Evolutionary conservation across 805 yeast genomes (phyloP), one percentile per base, ranked within the genome.

Genomic region (Kazachstania taianensis): DNA sequence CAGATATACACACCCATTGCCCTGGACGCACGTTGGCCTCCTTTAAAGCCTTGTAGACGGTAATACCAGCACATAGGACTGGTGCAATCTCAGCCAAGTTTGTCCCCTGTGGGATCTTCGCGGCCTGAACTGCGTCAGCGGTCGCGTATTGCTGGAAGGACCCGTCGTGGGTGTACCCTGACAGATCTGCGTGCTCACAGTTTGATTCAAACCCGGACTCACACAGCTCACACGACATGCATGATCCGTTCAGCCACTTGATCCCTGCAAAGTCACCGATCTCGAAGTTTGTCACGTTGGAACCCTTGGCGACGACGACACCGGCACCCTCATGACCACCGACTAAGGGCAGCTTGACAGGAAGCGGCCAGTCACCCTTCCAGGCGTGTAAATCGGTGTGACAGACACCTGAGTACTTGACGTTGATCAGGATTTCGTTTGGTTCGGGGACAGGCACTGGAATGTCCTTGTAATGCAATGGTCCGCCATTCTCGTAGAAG

Each of bases 131-230:
- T 18, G 89, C 86, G 59, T 82, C 86, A 24, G 87, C 94, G 29
- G 87, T 76, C 25, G 87, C 89, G 56, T 81, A 83, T 63, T 83
- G 83, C 62, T 84, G 94, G 75, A 84, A 82, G 14, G 92, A 75
- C 42, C 94, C 78, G 45, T 71, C 75, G 42, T 69, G 74, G 10
- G 74, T 69, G 57, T 70, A 70, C 44, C 78, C 78, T 9, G 73
- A 70, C 40, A 70, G 59, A 40, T 66, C 75, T 12, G 73, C 75
- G 17, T 56, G 40, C 20, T 41, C 41, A 62, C 81, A 74, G 53
- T 68, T 71, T 32, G 78, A 62, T 57, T 74, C 81, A 39, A 57
- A 49, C 32, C 71, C 65, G 31, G 51, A 53, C 45, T 70, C 72
- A 61, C 81, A 74, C 54, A 57, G 63, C 53, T 74, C 81, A 61